A percentile compares a stretch with the other conserved stretches of the same genome.
These are phyloP conservation scores for Diospyros kaki DNA, from an alignment of 148 eudicot species.

Conservation along the genomic window DNA sequence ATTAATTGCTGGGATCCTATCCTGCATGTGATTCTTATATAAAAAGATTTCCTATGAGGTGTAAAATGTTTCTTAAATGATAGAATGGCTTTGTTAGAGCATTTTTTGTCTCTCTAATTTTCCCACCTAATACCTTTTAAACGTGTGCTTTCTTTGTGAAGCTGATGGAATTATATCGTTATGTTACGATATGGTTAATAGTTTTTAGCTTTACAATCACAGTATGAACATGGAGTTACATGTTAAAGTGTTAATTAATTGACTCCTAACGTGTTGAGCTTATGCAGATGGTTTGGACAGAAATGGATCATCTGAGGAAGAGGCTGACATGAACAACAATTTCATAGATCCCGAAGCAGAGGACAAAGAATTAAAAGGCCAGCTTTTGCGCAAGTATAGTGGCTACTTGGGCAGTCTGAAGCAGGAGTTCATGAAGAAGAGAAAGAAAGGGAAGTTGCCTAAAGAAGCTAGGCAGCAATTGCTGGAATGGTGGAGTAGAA, in stretches of 20 bases:
- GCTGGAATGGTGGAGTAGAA: slow-evolving; percentile 90
- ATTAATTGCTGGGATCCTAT: too few species aligned
- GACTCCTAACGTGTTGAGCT: slow-evolving; percentile 14
- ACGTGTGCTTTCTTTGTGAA: too few species aligned
- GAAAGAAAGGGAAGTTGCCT: slow-evolving; percentile 96
- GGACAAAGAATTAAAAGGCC: slow-evolving; percentile 79
- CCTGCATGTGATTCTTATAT: too few species aligned
- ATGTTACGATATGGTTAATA: background rate
- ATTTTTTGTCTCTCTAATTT: too few species aligned
- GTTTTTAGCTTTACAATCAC: background rate
- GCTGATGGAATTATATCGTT: background rate
- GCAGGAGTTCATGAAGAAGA: slow-evolving; percentile 92
- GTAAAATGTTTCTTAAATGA: too few species aligned
- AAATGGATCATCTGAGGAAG: slow-evolving; percentile 71
- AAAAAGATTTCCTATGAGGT: too few species aligned
- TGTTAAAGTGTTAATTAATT: too few species aligned
- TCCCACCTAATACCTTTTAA: too few species aligned
- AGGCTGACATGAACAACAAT: slow-evolving; percentile 56
- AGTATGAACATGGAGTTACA: too few species aligned
- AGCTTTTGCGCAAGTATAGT: slow-evolving; percentile 80
- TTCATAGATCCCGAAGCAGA: slow-evolving; percentile 76
- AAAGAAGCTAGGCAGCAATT: slow-evolving; percentile 93
- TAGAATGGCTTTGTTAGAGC: too few species aligned
- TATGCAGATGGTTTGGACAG: slow-evolving; percentile 51
- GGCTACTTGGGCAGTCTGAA: slow-evolving; percentile 79